phyloP scores from a whole-genome alignment of 352 stramenopile species.

The Paralagenidium karlingii region DNA sequence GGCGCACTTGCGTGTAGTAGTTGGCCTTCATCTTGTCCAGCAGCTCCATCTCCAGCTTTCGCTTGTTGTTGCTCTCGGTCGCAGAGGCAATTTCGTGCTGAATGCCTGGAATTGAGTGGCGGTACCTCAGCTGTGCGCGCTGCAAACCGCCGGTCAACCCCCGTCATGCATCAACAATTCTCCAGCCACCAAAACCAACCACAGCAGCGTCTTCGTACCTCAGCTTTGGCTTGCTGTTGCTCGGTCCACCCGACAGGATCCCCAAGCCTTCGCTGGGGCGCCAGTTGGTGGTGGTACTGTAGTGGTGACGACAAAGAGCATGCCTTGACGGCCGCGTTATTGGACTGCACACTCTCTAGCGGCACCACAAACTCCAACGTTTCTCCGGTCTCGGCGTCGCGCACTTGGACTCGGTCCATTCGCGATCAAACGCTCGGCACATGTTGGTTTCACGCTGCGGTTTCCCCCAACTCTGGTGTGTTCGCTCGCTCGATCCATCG shows the following conservation, averaged over 20 bases:
- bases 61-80: conserved; percentile 11
- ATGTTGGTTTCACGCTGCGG: too few species aligned
- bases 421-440: too few species aligned
- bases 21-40: conserved; percentile 49
- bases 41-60: conserved; percentile 30
- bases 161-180: too few species aligned
- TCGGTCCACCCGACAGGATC: too few species aligned
- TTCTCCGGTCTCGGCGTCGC: conserved; percentile 53
- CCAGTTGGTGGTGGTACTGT: too few species aligned
- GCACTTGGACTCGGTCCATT: too few species aligned
- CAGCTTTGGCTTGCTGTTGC: conserved; percentile 20
- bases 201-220: conserved; percentile 14
- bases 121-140: conserved; percentile 34
- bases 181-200: neutral
- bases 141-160: conserved; percentile 5
- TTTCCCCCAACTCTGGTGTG: too few species aligned
- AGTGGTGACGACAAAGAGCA: too few species aligned
- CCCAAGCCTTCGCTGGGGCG: too few species aligned
- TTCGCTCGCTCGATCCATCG: too few species aligned
- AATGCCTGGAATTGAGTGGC: conserved; percentile 34
- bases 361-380: conserved; percentile 13
- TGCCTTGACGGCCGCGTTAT: too few species aligned
- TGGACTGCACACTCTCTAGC: neutral
- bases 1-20: conserved; percentile 37
- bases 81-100: conserved; percentile 21